Base-by-base conservation (phyloP, 768 basidiomycete genomes). In the Porphyrellus cyaneotinctus region DNA sequence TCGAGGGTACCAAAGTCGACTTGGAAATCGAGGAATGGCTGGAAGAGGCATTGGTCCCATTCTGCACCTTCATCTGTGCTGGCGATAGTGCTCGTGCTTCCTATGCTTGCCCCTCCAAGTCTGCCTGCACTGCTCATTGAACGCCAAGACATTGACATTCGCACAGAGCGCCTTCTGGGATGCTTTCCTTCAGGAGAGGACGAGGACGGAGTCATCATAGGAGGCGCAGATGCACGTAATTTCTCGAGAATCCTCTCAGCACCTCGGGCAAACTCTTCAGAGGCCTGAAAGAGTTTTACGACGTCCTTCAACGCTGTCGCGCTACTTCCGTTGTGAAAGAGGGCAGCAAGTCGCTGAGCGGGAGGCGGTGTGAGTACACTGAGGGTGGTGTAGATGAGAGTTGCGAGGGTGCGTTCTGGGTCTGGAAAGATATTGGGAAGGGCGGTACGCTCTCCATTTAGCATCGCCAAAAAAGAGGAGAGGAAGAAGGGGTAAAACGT, bases 1-100 rank as follows among this genome's bases (percentile, higher is more conserved):
- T 99, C 97, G 31, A 97, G 75, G 1, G 77, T 72, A 0, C 81
- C 80, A 68, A 97, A 97, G 50, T 95, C 88, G 17, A 82, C 75
- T 61, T 98, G 95, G 56, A 87, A 87, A 61, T 95, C 90, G 23
- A 95, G 77, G 73, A 97, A 98, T 2, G 95, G 92, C 65, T 95
- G 93, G 66, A 94, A 97, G 15, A 99, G 74, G 46, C 88, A 85
- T 50, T 85, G 86, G 62, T 97, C 93, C 97, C 97, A 98, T 52
- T 86, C 84, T 58, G 44, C 52, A 14, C 58, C 66, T 37, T 68
- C 59, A n/a, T 59, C 66, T 43, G 47, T 37, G 39, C 57, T 17
- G 4, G 30, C n/a, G n/a, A n/a, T n/a, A 6, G 43, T 26, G n/a
- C 50, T 45, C 11, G 61, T 44, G 26, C 36, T 51, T 11, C 57